Conservation (phyloP, 805 yeast species). For the Suhomyces tanzawaensis region DNA sequence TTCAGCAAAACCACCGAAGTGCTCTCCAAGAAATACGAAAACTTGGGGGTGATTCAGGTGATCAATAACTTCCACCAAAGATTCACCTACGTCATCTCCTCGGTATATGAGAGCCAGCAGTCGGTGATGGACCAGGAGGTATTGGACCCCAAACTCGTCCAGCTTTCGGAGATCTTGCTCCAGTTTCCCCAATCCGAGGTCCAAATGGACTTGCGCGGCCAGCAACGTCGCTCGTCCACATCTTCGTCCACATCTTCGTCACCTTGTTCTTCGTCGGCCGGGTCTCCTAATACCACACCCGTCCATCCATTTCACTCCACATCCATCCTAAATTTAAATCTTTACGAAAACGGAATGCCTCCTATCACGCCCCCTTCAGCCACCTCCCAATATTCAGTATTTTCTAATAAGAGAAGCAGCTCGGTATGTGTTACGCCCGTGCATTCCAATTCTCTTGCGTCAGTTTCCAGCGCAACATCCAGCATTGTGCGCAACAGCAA, state of each 20-base stretch:
- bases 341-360: slow-evolving; percentile 6
- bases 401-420: slow-evolving; percentile 26
- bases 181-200: slow-evolving; percentile 20
- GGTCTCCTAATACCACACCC: slow-evolving; percentile 6
- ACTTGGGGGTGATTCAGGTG: slow-evolving; percentile 53
- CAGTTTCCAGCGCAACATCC: slow-evolving; percentile 6
- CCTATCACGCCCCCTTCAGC: slow-evolving; percentile 45
- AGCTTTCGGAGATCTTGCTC: slow-evolving; percentile 25
- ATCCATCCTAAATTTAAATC: slow-evolving; percentile 4
- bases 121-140: slow-evolving; percentile 9
- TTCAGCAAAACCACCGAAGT: slow-evolving; percentile 50
- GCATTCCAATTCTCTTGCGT: slow-evolving; percentile 12
- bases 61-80: slow-evolving; percentile 27
- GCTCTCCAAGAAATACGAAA: slow-evolving; percentile 48
- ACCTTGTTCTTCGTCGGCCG: slow-evolving; percentile 4
- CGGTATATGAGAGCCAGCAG: slow-evolving; percentile 23
- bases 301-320: slow-evolving; percentile 6
- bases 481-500: slow-evolving; percentile 8
- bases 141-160: slow-evolving; percentile 16
- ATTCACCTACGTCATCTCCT: slow-evolving; percentile 16
- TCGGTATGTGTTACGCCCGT: slow-evolving; percentile 25
- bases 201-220: background rate
- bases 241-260: slow-evolving; percentile 6
- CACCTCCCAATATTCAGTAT: slow-evolving; percentile 38
- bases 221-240: slow-evolving; percentile 4